Conservation (phyloP, 345 rosid genomes). For the Cardamine resedifolia region DNA sequence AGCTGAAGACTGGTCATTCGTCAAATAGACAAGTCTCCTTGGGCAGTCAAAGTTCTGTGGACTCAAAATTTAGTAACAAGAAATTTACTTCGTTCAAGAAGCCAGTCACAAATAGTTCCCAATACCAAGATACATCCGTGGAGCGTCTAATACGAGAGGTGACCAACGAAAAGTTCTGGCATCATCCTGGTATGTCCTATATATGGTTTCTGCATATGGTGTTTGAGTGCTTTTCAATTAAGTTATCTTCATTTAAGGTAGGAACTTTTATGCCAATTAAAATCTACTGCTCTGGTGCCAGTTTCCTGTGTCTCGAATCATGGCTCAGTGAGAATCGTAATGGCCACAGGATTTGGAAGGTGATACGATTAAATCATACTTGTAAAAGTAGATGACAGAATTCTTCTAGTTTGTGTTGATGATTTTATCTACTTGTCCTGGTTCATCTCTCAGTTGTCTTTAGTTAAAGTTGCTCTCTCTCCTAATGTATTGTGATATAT, state of each 20-base stretch:
- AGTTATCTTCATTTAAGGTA: conserved; percentile 36
- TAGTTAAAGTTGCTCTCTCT: conserved; percentile 3
- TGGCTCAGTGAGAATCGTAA: conserved; percentile 41
- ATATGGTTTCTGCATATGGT: conserved; percentile 13
- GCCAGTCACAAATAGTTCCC: conserved; percentile 38
- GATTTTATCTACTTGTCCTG: conserved; percentile 6
- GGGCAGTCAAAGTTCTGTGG: conserved; percentile 60
- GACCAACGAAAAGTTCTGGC: conserved; percentile 94
- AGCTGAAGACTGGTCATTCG: conserved; percentile 49
- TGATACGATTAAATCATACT: conserved; percentile 37
- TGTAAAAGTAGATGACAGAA: conserved; percentile 35
- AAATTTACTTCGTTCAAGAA: conserved; percentile 68
- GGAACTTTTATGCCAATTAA: conserved; percentile 38
- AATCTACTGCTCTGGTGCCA: conserved; percentile 40
- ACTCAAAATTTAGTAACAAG: conserved; percentile 67
- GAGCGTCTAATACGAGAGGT: conserved; percentile 98
- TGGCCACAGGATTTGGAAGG: conserved; percentile 44
- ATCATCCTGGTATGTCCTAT: conserved; percentile 46
- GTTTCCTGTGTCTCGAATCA: conserved; percentile 39
- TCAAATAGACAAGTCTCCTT: conserved; percentile 57
- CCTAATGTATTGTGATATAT: conserved; percentile 9
- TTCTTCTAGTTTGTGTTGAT: conserved; percentile 7
- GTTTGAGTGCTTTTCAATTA: conserved; percentile 34
- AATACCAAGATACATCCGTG: conserved; percentile 96
- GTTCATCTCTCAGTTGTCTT: neutral